Base-by-base conservation (phyloP, 371 early-diverging fungal genomes). In the Mortierella sp. region DNA sequence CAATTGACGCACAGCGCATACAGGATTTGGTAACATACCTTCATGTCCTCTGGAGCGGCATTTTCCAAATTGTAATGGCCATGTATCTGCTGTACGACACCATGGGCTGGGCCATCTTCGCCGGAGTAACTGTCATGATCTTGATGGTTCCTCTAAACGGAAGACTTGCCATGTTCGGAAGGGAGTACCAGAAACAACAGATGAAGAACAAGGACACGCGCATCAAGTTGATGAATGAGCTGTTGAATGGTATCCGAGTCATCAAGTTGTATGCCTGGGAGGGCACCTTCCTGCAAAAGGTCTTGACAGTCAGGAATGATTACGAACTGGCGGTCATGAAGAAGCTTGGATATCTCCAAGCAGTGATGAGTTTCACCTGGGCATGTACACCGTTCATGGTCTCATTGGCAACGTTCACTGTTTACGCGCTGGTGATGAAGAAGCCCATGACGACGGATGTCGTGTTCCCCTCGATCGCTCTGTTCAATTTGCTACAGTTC, bases 401-500 rank as follows among this genome's bases (percentile, higher is more conserved):
- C 0, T 90, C 94, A 0, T 86, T 97, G 40, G 73, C 89, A 9
- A 94, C 94, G 0, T 97, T 96, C 85, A 86, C 90, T 0, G 82
- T 93, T 2, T 96, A 94, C 63, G 83, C 86, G 21, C 55, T 86
- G 21, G 79, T 83, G 14, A 80, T 87, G 16, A 81, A 79, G 57
- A 54, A 70, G 22, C 91, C 91, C 8, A 81, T 96, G 78, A 92
- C 90, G 0, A 85, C 92, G 14, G 86, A 87, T 45, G 80, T 89
- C 63, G 94, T 95, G 0, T 97, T 97, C 80, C 94, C 95, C 2
- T 87, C 96, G 22, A 85, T 98, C 61, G 82, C 96, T 1, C 86
- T 97, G 14, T 96, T 98, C 86, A 95, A 95, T 79, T 82, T 97
- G 63, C 84, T 98, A 17, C 94, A 92, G 70, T 95, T 94, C 88